Base-by-base conservation (phyloP, 192 early-diverging fungal species). In the Coemansia sp. region DNA sequence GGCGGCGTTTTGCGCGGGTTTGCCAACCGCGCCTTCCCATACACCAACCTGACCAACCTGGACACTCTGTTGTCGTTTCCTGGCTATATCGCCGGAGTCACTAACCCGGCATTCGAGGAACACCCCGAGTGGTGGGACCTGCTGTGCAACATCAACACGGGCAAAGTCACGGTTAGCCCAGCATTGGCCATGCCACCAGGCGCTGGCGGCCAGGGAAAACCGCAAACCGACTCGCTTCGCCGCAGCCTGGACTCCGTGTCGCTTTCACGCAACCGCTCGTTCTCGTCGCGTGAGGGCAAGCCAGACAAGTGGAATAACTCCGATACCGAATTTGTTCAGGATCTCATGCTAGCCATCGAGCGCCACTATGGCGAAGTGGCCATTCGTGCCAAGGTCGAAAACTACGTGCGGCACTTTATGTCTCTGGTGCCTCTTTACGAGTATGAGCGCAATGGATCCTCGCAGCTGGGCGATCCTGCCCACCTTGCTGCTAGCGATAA, bases 21-120 rank as follows among this genome's bases (percentile, higher is more conserved):
- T 46, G 82, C 88, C 15, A 90, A 93, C 61, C 83, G 95, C 45
- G 90, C 92, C 36, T 95, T 92, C 54, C 92, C 93, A 6, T 94
- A 94, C 65, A 90, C 93, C 5, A 91, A 90, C 65, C 66, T 94
- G 28, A 87, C 90, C 20, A 89, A 87, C 47, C 81, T 97, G 21
- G 92, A 97, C 59, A 82, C 85, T 57, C 79, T 97, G 20, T 80
- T 94, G 47, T 82, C 85, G 55, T 87, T 88, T 53, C 82, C 91
- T 16, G 94, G 92, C 6, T 97, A 91, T 70, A 93, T 97, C 71
- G 95, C 95, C 4, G 95, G 95, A 13, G 93, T 96, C 9, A 95
- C 95, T 0, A 96, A 97, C 70, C 90, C 91, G n/a, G 83, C 89
- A 1, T 94, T 96, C 78, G 94, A 95, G 63, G 91, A 96, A 62